Conservation (phyloP, 2,329 filamentous ascomycete genomes). For the Nothopassalora personata region DNA sequence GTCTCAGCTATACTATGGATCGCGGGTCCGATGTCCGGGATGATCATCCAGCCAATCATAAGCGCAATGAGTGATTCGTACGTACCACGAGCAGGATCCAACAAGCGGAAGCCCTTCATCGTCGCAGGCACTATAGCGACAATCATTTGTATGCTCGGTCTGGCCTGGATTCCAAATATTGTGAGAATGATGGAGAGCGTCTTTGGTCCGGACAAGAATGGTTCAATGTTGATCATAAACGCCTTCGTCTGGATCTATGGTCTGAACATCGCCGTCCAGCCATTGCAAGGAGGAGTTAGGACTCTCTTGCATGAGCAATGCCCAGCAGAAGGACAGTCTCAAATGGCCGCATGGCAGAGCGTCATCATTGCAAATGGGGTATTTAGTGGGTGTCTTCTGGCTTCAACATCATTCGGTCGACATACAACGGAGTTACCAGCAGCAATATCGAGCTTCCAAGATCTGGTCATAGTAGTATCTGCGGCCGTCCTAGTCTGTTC, state of each 20-base stretch:
- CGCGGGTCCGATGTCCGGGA: not conserved
- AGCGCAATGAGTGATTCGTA: not conserved
- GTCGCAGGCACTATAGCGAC: not conserved
- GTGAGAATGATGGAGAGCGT: not conserved
- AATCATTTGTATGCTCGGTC: not conserved
- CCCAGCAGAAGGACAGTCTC: not conserved
- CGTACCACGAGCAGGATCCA: not conserved
- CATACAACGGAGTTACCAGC: not conserved
- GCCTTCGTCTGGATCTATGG: not conserved
- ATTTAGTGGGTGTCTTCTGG: not conserved
- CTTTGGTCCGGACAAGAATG: not conserved
- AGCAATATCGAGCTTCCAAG: not conserved
- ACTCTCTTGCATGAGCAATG: not conserved
- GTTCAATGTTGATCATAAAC: not conserved
- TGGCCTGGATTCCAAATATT: not conserved
- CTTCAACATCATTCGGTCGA: not conserved
- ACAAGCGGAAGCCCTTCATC: not conserved
- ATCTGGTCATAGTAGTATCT: not conserved
- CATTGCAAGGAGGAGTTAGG: not conserved
- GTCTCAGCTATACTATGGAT: too few species aligned
- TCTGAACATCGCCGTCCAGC: not conserved
- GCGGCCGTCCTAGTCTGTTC: not conserved
- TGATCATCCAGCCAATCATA: not conserved
- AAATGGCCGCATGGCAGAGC: not conserved
- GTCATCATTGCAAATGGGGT: not conserved